Conservation (phyloP, 2,329 filamentous ascomycete genomes). For the Xylariaceae sp. region DNA sequence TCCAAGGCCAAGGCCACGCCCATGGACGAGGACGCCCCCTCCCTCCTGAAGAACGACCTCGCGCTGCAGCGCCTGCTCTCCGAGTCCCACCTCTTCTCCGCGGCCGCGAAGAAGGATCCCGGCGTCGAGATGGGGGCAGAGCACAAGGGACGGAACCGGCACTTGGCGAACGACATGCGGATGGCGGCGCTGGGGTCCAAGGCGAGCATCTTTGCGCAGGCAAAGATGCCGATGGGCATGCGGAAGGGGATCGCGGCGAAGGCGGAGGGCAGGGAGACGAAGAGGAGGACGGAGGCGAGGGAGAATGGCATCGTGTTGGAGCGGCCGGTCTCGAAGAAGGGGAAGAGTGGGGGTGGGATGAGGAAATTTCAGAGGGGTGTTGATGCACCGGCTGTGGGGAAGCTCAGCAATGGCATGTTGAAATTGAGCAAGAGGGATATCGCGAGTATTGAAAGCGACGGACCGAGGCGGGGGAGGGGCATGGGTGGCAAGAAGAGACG, state of each 20-base stretch:
- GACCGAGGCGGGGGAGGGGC: conserved; percentile 6
- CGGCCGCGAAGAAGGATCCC: conserved; percentile 26
- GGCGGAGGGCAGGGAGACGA: conserved; percentile 60
- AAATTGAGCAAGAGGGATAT: conserved; percentile 76
- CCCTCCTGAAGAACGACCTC: conserved; percentile 84
- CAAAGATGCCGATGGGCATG: conserved; percentile 84
- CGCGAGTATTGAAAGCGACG: conserved; percentile 21
- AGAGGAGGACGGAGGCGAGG: conserved; percentile 70
- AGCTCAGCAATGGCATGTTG: conserved; percentile 68
- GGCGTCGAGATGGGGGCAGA: conserved; percentile 25
- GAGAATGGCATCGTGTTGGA: conserved; percentile 92
- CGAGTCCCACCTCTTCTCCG: conserved; percentile 54
- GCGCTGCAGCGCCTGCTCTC: conserved; percentile 84
- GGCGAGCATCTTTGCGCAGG: conserved; percentile 67
- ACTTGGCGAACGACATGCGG: conserved; percentile 79
- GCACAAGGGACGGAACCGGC: conserved; percentile 64
- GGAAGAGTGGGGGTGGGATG: conserved; percentile 34
- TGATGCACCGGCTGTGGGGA: conserved; percentile 75
- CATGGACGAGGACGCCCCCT: conserved; percentile 54
- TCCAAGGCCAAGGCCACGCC: conserved; percentile 20
- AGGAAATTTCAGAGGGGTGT: conserved; percentile 48
- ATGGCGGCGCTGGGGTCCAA: conserved; percentile 79
- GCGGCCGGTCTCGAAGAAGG: conserved; percentile 36
- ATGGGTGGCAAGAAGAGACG: conserved; percentile 20
- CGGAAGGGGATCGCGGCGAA: conserved; percentile 79